Evolutionary conservation across 1,284 basidiomycete genomes (phyloP).

Genomic region (Tremellales sp.): DNA sequence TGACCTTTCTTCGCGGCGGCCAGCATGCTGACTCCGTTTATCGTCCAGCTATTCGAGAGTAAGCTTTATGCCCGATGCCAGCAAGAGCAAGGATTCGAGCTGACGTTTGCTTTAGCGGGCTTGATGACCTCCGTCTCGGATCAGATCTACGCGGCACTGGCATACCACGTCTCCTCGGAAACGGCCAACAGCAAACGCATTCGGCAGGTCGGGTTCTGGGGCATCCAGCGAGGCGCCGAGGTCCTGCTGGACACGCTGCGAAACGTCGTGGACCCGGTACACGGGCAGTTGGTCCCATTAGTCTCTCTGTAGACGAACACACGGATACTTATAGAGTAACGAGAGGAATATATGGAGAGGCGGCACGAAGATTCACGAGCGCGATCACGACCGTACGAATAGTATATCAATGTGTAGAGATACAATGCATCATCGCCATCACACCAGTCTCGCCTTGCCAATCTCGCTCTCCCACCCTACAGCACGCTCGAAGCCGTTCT

Average conservation of each 20-base stretch:
- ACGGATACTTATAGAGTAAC: no score
- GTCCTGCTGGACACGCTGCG: slow-evolving; percentile 60
- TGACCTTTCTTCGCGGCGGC: slow-evolving; percentile 2
- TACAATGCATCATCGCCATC: not conserved
- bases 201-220: slow-evolving; percentile 80
- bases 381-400: no score
- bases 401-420: no score
- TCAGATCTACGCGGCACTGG: slow-evolving; percentile 79
- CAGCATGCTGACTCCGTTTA: not conserved
- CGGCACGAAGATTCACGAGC: no score
- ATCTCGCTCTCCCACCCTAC: slow-evolving; percentile 83
- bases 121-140: slow-evolving; percentile 41
- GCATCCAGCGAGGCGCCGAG: slow-evolving; percentile 66
- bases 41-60: slow-evolving; percentile 38
- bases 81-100: not conserved
- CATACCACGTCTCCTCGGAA: slow-evolving; percentile 78
- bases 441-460: slow-evolving; percentile 45
- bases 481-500: slow-evolving; percentile 88
- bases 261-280: slow-evolving; percentile 53
- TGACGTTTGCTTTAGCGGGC: slow-evolving; percentile 29
- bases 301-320: no score
- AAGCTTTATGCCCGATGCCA: slow-evolving; percentile 4
- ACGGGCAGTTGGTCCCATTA: slow-evolving; percentile 34
- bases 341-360: no score
- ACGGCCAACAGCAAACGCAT: slow-evolving; percentile 80